Evolutionary conservation across 805 yeast genomes (phyloP).

Genomic region (Starmerella vitae): DNA sequence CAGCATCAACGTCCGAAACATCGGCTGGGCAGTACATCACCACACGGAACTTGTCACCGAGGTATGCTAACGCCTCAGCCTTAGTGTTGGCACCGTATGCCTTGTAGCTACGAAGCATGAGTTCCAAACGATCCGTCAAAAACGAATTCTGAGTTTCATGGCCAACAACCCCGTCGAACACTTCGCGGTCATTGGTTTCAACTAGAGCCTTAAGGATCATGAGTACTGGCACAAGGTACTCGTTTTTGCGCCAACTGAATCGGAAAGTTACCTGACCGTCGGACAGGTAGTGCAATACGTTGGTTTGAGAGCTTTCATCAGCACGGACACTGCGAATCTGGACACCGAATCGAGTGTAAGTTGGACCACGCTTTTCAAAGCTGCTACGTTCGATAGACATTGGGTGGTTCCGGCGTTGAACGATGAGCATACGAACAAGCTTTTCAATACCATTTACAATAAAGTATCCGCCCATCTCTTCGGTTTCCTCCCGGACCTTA

Average conservation of each 20-base stretch:
- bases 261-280: conserved; percentile 96
- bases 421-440: conserved; percentile 90
- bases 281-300: conserved; percentile 86
- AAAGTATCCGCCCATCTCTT: conserved; percentile 94
- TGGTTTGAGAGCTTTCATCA: conserved; percentile 95
- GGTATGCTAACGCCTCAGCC: conserved; percentile 79
- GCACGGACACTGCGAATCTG: conserved; percentile 91
- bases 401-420: conserved; percentile 94
- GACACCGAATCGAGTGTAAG: conserved; percentile 80
- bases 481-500: conserved; percentile 70
- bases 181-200: conserved; percentile 87
- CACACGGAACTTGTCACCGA: conserved; percentile 91
- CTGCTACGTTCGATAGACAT: conserved; percentile 96
- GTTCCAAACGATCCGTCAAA: conserved; percentile 94
- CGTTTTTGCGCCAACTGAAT: conserved; percentile 94
- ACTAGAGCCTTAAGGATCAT: conserved; percentile 83
- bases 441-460: conserved; percentile 94
- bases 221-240: conserved; percentile 82
- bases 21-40: conserved; percentile 85
- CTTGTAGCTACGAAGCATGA: conserved; percentile 78
- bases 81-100: conserved; percentile 63
- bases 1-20: conserved; percentile 78
- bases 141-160: conserved; percentile 76
- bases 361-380: conserved; percentile 83
- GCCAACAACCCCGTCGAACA: conserved; percentile 93